Evolutionary conservation across 129 eudicot genomes (phyloP).

Genomic region (Dittrichia graveolens): DNA sequence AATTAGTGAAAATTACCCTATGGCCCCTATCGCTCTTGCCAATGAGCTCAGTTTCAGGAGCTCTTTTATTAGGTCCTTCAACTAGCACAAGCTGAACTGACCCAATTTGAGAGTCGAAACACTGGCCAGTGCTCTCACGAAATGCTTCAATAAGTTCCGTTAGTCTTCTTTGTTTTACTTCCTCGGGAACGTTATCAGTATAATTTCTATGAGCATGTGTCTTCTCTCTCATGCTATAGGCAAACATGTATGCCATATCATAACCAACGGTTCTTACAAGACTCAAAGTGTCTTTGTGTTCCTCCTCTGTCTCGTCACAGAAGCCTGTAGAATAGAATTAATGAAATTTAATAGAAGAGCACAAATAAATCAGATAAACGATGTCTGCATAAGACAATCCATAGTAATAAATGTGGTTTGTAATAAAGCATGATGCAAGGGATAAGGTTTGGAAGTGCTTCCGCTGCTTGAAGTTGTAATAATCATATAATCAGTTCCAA

Average conservation of each 20-base stretch:
- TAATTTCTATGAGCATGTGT: slow-evolving; percentile 97
- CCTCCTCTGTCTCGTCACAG: slow-evolving; percentile 97
- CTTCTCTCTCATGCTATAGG: slow-evolving; percentile 99
- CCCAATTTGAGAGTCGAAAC: slow-evolving; percentile 79
- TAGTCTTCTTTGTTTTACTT: slow-evolving; percentile 81
- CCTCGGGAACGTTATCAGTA: slow-evolving; percentile 76
- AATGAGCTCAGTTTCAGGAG: slow-evolving; percentile 93
- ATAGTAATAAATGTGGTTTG: no score
- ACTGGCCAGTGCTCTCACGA: slow-evolving; percentile 86
- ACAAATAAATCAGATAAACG: background rate
- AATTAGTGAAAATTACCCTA: slow-evolving; percentile 57
- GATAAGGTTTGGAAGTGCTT: no score
- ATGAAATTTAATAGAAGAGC: slow-evolving; percentile 2
- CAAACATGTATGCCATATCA: slow-evolving; percentile 99
- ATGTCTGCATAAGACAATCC: no score
- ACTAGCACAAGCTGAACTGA: slow-evolving; percentile 83
- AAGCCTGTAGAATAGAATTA: slow-evolving; percentile 58
- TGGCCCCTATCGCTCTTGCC: slow-evolving; percentile 99
- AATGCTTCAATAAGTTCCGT: slow-evolving; percentile 84
- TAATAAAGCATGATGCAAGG: no score
- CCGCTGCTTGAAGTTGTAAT: no score
- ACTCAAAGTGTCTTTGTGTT: slow-evolving; percentile 77
- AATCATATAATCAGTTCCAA: no score
- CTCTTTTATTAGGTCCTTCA: slow-evolving; percentile 96
- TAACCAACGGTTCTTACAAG: slow-evolving; percentile 76